Percentiles rank a stretch among this genome's conserved stretches.
These are phyloP conservation scores for Crithidia brevicula DNA, from an alignment of 208 protist genomes.

Conservation along the genomic window DNA sequence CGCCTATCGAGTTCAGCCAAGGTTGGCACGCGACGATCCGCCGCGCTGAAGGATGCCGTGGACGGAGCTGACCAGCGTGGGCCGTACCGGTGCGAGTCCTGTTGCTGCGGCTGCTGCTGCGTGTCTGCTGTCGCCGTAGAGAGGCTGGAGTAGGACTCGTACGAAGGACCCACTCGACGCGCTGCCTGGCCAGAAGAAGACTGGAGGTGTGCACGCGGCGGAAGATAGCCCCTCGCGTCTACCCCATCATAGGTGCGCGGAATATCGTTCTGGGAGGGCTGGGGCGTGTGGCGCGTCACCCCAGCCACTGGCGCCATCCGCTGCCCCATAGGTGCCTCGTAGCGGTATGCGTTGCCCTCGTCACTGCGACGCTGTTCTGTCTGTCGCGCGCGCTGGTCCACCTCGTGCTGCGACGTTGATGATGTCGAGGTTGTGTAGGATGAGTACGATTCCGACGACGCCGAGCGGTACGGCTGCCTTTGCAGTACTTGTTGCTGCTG, in stretches of 20 bases:
- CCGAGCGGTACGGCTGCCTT: not conserved
- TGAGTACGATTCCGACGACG: conserved; percentile 5
- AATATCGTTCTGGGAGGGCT: not conserved
- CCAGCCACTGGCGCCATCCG: too few species aligned
- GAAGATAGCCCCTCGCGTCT: not conserved
- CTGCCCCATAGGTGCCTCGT: too few species aligned
- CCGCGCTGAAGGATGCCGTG: not conserved
- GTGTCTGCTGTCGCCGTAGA: conserved; percentile 2
- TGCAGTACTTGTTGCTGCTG: not conserved
- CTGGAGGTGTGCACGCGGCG: conserved; percentile 7
- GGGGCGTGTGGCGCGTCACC: too few species aligned
- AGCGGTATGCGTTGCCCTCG: not conserved
- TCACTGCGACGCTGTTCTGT: not conserved
- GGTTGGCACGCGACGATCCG: conserved; percentile 42
- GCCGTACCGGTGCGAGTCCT: conserved; percentile 16
- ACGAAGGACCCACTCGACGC: not conserved
- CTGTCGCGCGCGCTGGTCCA: not conserved
- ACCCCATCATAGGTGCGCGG: not conserved
- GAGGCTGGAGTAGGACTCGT: conserved; percentile 11
- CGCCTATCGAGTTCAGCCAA: conserved; percentile 56
- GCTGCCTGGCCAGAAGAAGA: not conserved
- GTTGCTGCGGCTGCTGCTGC: not conserved
- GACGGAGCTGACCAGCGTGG: conserved; percentile 11
- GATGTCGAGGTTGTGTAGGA: conserved; percentile 3
- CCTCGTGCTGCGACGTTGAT: not conserved